Evolutionary conservation across 2,329 filamentous ascomycete genomes (phyloP).

Genomic region (Diaporthe ampelina): DNA sequence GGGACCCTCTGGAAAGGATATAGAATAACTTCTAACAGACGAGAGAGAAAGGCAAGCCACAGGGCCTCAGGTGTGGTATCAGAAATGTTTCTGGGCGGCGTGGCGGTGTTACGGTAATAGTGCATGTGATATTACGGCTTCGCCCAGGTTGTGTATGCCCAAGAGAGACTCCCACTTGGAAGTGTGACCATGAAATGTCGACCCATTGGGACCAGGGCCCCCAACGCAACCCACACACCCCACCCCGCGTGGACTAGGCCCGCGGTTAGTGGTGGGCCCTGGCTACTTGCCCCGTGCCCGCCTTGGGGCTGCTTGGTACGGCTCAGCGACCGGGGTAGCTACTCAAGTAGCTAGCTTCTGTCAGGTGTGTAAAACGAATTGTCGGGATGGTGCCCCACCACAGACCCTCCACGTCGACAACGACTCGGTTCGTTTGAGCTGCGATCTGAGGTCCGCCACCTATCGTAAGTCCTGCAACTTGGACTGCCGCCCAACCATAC

Average conservation of each 20-base stretch:
- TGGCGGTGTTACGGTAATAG: background rate
- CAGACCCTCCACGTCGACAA: slow-evolving; percentile 37
- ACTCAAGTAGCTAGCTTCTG: slow-evolving; percentile 24
- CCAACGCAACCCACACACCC: background rate
- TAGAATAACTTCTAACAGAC: no score
- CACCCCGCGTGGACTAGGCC: background rate
- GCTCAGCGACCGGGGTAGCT: slow-evolving; percentile 24
- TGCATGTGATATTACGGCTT: background rate
- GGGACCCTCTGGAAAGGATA: no score
- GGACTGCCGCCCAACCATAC: no score
- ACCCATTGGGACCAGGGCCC: background rate
- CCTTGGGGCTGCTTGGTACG: background rate
- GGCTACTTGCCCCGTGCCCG: no score
- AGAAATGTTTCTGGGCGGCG: no score
- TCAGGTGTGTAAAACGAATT: slow-evolving; percentile 8
- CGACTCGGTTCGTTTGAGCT: background rate
- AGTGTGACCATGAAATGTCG: slow-evolving; percentile 4
- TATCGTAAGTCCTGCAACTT: background rate
- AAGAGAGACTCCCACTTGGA: background rate
- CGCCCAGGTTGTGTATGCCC: background rate
- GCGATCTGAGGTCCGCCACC: background rate
- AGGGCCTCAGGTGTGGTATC: no score
- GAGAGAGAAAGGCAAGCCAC: no score
- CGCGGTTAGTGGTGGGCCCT: no score
- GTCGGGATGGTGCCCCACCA: slow-evolving; percentile 32